Conservation (phyloP, 805 yeast species). For the Saturnispora halmiae region DNA sequence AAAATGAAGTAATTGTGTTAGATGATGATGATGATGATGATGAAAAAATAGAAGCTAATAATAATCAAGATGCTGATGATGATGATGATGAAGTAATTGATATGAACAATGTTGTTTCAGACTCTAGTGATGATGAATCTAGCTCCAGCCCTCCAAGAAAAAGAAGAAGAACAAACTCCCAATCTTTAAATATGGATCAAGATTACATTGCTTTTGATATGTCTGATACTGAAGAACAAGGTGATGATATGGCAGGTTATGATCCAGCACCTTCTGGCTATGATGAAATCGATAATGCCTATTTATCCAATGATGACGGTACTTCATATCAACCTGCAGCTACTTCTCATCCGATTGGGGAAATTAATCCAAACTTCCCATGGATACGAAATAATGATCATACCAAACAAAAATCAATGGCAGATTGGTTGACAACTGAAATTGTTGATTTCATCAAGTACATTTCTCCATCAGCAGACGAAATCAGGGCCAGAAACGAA, state of each 20-base stretch:
- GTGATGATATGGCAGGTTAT: slow-evolving; percentile 26
- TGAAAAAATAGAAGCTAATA: not conserved
- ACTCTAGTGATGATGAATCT: slow-evolving; percentile 3
- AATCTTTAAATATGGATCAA: slow-evolving; percentile 32
- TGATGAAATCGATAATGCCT: slow-evolving; percentile 29
- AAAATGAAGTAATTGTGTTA: not conserved
- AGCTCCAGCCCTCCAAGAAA: slow-evolving; percentile 7
- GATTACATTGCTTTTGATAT: slow-evolving; percentile 52
- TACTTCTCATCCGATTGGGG: slow-evolving; percentile 21
- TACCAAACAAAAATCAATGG: slow-evolving; percentile 63
- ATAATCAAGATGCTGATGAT: not conserved
- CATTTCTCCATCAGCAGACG: slow-evolving; percentile 74
- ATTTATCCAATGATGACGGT: slow-evolving; percentile 38
- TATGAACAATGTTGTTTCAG: not conserved
- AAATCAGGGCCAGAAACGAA: slow-evolving; percentile 55
- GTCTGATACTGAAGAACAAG: slow-evolving; percentile 29
- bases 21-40: not conserved
- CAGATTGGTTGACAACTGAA: slow-evolving; percentile 82
- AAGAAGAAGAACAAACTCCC: slow-evolving; percentile 20
- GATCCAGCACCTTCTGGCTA: slow-evolving; percentile 16
- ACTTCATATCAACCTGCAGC: slow-evolving; percentile 22
- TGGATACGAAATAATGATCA: slow-evolving; percentile 79
- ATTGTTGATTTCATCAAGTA: slow-evolving; percentile 77
- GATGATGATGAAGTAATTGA: slow-evolving; percentile 2
- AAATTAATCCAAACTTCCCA: slow-evolving; percentile 39